These are phyloP conservation scores for Boletus barrowsii DNA, from an alignment of 768 basidiomycete species.

Conservation along the genomic window DNA sequence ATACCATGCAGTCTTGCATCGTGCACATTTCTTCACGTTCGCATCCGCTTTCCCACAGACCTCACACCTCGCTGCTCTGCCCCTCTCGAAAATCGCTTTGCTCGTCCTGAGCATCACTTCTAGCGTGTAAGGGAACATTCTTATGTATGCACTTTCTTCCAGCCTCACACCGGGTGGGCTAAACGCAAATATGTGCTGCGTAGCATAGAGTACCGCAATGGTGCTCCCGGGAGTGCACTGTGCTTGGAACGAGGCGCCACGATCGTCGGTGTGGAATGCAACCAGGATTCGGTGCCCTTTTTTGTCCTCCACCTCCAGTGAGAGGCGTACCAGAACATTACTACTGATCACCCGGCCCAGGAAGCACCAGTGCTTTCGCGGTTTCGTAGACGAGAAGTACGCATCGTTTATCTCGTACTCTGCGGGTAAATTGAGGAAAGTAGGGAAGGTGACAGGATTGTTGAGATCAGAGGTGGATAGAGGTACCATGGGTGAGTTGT, in stretches of 20 bases:
- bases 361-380: slow-evolving; percentile 32
- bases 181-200: slow-evolving; percentile 29
- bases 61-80: slow-evolving; percentile 21
- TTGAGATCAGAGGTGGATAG: slow-evolving; percentile 28
- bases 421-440: slow-evolving; percentile 21
- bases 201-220: slow-evolving; percentile 31
- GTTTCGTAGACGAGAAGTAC: slow-evolving; percentile 22
- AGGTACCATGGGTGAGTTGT: slow-evolving; percentile 17
- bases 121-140: slow-evolving; percentile 26
- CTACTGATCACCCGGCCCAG: slow-evolving; percentile 26
- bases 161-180: slow-evolving; percentile 28
- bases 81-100: slow-evolving; percentile 18
- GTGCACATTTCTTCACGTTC: slow-evolving; percentile 24
- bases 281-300: slow-evolving; percentile 23
- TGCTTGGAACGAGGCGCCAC: slow-evolving; percentile 21
- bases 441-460: slow-evolving; percentile 20
- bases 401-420: slow-evolving; percentile 19
- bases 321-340: slow-evolving; percentile 26
- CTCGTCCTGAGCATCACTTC: slow-evolving; percentile 27
- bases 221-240: slow-evolving; percentile 27
- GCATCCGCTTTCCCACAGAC: slow-evolving; percentile 17
- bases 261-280: slow-evolving; percentile 33
- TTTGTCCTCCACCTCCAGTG: slow-evolving; percentile 29
- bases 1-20: slow-evolving; percentile 29
- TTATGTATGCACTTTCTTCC: slow-evolving; percentile 24